Evolutionary conservation across 345 rosid genomes (phyloP).

Genomic region (Trapa incisa): DNA sequence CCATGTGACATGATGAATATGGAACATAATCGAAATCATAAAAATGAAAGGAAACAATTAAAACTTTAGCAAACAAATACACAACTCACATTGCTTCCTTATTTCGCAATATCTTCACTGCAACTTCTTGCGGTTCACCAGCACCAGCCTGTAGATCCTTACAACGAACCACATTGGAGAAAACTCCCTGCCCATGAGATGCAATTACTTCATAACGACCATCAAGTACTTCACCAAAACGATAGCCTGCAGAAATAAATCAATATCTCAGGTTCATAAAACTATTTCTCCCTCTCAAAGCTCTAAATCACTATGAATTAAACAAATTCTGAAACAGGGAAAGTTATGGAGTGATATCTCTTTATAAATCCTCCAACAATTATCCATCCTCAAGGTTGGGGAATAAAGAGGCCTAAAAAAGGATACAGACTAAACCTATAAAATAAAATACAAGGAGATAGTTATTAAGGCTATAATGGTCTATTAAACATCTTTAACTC

Average conservation of each 20-base stretch:
- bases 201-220: conserved; percentile 91
- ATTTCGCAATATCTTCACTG: conserved; percentile 87
- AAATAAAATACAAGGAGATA: too few species aligned
- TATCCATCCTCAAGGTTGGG: too few species aligned
- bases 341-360: too few species aligned
- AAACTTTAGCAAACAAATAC: neutral
- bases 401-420: too few species aligned
- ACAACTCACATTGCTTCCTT: conserved; percentile 80
- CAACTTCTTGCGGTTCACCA: conserved; percentile 76
- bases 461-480: too few species aligned
- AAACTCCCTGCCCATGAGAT: conserved; percentile 97
- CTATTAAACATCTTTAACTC: too few species aligned
- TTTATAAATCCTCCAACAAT: too few species aligned
- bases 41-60: neutral
- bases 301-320: neutral
- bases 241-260: conserved; percentile 43
- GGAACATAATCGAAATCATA: conserved; percentile 1
- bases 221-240: conserved; percentile 91
- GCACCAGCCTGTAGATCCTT: conserved; percentile 67
- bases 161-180: conserved; percentile 90
- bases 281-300: neutral
- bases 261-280: neutral
- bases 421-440: neutral
- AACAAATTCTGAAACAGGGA: neutral
- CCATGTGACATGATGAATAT: neutral